Conservation (phyloP, 108 stramenopile genomes). For the Cylindrotheca fusiformis region DNA sequence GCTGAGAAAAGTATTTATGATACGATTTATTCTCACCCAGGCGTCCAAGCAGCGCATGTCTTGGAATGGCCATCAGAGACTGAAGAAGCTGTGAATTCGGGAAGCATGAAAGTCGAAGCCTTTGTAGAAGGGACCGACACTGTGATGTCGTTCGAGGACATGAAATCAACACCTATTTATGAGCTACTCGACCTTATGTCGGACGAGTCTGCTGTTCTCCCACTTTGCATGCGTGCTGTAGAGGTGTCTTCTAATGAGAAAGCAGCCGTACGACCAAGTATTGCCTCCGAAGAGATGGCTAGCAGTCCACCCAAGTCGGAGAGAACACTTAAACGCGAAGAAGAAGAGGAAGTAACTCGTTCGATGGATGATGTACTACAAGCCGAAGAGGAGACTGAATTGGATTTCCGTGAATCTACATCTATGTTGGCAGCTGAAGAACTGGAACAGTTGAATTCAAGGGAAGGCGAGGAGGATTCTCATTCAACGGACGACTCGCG, state of each 20-base stretch:
- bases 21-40: not conserved
- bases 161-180: not conserved
- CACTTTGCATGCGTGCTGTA: too few relatives aligned
- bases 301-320: not conserved
- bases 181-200: not conserved
- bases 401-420: not conserved
- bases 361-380: not conserved
- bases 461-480: not conserved
- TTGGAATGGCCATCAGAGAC: not conserved
- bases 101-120: not conserved
- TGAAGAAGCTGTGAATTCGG: not conserved
- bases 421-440: not conserved
- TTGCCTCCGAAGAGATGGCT: not conserved
- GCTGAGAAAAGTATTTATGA: not conserved
- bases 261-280: too few relatives aligned
- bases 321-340: not conserved
- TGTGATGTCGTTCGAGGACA: not conserved
- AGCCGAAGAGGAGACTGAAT: not conserved
- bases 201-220: too few relatives aligned
- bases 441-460: not conserved
- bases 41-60: not conserved
- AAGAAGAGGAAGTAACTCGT: not conserved
- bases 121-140: not conserved
- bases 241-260: too few relatives aligned
- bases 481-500: not conserved